Evolutionary conservation across 176 grass and related monocot genomes (phyloP).

Genomic region (Saccharum officinarum): DNA sequence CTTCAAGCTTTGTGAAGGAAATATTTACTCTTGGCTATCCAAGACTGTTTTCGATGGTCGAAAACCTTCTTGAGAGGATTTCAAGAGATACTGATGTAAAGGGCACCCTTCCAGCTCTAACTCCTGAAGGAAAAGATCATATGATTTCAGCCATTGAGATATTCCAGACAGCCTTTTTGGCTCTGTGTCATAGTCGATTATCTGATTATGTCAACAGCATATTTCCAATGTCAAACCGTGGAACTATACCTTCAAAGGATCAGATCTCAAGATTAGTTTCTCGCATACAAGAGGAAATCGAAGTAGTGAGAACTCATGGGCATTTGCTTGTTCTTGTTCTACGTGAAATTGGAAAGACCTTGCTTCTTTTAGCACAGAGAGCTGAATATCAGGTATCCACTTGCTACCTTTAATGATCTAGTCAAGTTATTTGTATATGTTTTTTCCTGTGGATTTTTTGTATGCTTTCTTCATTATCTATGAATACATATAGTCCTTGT

Average conservation of each 20-base stretch:
- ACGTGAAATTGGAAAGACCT: conserved; percentile 82
- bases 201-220: conserved; percentile 96
- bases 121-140: conserved; percentile 71
- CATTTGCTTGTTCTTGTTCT: conserved; percentile 83
- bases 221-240: conserved; percentile 86
- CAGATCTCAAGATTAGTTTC: conserved; percentile 94
- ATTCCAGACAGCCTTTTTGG: conserved; percentile 87
- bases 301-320: conserved; percentile 93
- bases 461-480: not conserved
- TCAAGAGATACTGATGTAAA: conserved; percentile 91
- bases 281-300: conserved; percentile 95
- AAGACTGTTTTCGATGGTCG: conserved; percentile 83
- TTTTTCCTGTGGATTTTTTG: conserved; percentile 10
- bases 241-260: conserved; percentile 94
- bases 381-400: conserved; percentile 93
- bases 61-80: conserved; percentile 96
- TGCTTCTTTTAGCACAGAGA: conserved; percentile 80
- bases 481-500: conserved; percentile 7
- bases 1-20: conserved; percentile 98
- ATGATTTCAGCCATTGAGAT: conserved; percentile 82
- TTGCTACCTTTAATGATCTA: conserved; percentile 2
- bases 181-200: conserved; percentile 79
- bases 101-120: conserved; percentile 82
- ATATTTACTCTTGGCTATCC: conserved; percentile 97
- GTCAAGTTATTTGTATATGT: conserved; percentile 25